A percentile compares a stretch with the other conserved stretches of the same genome.
These are phyloP conservation scores for Sarocladiaceae sp. DNA, from an alignment of 2,329 filamentous ascomycete species.

Conservation along the genomic window DNA sequence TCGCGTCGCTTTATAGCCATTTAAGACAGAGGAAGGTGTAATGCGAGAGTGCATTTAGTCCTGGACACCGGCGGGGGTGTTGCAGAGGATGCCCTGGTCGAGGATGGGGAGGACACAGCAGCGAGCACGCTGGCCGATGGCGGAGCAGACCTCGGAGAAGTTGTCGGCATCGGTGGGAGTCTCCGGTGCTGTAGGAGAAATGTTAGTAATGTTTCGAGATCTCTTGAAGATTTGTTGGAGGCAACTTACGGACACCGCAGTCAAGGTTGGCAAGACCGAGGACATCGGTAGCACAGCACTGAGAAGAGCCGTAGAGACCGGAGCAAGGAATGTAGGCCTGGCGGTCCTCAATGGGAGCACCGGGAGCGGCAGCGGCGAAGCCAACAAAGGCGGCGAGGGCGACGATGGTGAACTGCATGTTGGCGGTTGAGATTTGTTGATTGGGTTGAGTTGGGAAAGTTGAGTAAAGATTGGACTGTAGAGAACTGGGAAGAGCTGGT, in stretches of 20 bases:
- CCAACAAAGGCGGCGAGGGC: slow-evolving; percentile 22
- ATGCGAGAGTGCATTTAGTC: slow-evolving; percentile 12
- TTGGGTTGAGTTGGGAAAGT: neutral
- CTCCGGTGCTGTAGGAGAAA: slow-evolving; percentile 15
- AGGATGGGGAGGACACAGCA: slow-evolving; percentile 47
- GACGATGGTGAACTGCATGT: slow-evolving; percentile 24
- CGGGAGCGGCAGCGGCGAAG: slow-evolving; percentile 20
- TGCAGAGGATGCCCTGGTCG: slow-evolving; percentile 27
- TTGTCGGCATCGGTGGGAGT: slow-evolving; percentile 32
- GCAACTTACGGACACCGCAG: slow-evolving; percentile 48
- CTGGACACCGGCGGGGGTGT: slow-evolving; percentile 23
- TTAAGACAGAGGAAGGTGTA: too few species aligned
- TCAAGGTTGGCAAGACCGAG: slow-evolving; percentile 51
- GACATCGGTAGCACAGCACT: slow-evolving; percentile 58
- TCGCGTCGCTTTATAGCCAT: too few species aligned
- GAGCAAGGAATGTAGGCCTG: slow-evolving; percentile 32
- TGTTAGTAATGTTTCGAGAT: slow-evolving; percentile 6
- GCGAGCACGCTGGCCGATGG: slow-evolving; percentile 48
- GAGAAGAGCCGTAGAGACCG: slow-evolving; percentile 34
- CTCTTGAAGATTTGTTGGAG: neutral
- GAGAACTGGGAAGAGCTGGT: neutral
- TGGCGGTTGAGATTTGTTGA: slow-evolving; percentile 12
- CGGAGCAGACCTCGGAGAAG: slow-evolving; percentile 43
- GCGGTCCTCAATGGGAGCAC: slow-evolving; percentile 23
- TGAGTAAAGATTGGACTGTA: neutral